phyloP scores from a whole-genome alignment of 73 alveolate genomes.

The Tetrahymena thermophila region DNA sequence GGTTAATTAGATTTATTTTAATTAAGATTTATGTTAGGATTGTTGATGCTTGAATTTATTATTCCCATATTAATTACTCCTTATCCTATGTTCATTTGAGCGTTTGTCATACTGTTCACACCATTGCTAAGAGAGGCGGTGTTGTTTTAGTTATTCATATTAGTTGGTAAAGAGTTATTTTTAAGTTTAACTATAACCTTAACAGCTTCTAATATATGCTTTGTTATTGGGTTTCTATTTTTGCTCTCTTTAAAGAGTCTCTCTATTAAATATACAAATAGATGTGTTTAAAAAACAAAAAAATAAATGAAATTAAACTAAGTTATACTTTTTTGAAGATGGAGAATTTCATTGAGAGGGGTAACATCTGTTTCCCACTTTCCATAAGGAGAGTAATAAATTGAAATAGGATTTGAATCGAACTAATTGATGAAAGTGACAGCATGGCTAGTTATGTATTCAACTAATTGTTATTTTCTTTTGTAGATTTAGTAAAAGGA shows the following conservation, averaged over 20 bases:
- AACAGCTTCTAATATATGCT: background rate
- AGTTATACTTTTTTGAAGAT: background rate
- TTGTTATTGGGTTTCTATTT: background rate
- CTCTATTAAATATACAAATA: background rate
- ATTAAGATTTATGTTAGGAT: background rate
- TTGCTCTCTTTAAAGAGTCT: background rate
- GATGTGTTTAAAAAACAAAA: background rate
- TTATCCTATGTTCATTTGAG: background rate
- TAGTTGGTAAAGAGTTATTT: background rate
- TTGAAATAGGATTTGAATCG: background rate
- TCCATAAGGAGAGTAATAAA: background rate
- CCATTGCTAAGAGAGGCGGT: background rate
- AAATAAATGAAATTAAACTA: background rate
- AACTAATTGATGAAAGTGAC: background rate
- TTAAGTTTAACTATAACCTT: background rate
- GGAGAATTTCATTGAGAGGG: background rate
- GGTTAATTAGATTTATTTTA: background rate
- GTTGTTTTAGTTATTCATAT: background rate
- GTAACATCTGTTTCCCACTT: background rate
- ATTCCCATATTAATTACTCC: background rate
- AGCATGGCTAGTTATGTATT: background rate
- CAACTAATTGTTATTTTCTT: background rate
- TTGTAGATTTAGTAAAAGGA: background rate
- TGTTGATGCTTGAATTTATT: background rate
- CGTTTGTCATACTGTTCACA: background rate